Percentiles rank a stretch among this genome's conserved stretches.
Evolutionary conservation across 2,329 filamentous ascomycete species (phyloP).

Genomic region (Karstenula rhodostoma): DNA sequence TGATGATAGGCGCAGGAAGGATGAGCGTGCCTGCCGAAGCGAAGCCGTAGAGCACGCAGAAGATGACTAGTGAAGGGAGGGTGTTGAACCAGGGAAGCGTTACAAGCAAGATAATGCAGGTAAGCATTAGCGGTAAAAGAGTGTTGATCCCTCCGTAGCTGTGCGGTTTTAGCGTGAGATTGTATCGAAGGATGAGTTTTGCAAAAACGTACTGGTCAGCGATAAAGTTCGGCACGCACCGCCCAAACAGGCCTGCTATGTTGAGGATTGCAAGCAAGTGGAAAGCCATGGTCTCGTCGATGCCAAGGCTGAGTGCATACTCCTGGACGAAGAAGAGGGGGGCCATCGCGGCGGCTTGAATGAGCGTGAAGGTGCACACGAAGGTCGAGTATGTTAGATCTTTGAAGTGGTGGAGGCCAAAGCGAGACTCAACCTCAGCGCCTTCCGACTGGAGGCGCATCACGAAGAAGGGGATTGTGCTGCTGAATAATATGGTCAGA

Average conservation of each 20-base stretch:
- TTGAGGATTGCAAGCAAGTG: constrained; percentile 74
- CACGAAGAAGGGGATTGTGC: constrained; percentile 20
- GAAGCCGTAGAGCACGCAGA: constrained; percentile 51
- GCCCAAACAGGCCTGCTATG: constrained; percentile 57
- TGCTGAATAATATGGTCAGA: constrained; percentile 23
- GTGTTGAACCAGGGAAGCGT: too few relatives aligned
- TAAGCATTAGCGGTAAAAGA: too few relatives aligned
- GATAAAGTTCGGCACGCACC: constrained; percentile 52
- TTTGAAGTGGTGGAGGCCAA: constrained; percentile 26
- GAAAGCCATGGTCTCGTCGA: constrained; percentile 59
- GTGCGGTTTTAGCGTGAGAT: constrained; percentile 11
- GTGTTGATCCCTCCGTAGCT: too few relatives aligned
- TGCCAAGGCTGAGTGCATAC: constrained; percentile 27
- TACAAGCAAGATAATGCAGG: too few relatives aligned
- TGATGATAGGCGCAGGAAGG: constrained; percentile 51
- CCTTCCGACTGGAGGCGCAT: constrained; percentile 27
- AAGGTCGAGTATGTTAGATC: constrained; percentile 29
- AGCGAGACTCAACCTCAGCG: constrained; percentile 22
- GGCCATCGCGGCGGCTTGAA: constrained; percentile 24
- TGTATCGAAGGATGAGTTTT: constrained; percentile 38
- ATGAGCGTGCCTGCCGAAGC: constrained; percentile 53
- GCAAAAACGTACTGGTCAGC: constrained; percentile 43
- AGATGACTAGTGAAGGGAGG: constrained; percentile 38
- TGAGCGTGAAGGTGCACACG: constrained; percentile 26
- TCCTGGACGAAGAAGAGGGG: constrained; percentile 35